These are phyloP conservation scores for Mycena pura DNA, from an alignment of 768 basidiomycete species.

Conservation along the genomic window DNA sequence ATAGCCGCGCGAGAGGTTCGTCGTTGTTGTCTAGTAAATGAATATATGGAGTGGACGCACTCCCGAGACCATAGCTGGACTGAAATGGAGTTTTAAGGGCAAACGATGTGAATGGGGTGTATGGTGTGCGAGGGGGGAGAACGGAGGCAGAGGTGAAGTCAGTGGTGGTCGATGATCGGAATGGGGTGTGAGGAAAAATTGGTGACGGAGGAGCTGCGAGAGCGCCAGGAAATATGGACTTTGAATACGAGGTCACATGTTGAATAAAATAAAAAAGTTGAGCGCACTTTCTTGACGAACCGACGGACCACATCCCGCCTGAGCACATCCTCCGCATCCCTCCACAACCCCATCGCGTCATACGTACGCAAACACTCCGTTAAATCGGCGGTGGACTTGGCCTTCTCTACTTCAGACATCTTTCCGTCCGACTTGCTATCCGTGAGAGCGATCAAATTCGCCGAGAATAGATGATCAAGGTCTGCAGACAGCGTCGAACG, in stretches of 20 bases:
- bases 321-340: conserved; percentile 88
- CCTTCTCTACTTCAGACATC: conserved; percentile 67
- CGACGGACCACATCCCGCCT: conserved; percentile 71
- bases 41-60: conserved; percentile 41
- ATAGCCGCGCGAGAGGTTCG: conserved; percentile 76
- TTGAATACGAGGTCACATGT: conserved; percentile 1
- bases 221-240: conserved; percentile 81
- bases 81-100: conserved; percentile 63
- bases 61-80: conserved; percentile 36
- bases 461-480: conserved; percentile 81
- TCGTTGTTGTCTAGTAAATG: conserved; percentile 70
- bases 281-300: conserved; percentile 78
- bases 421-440: conserved; percentile 55
- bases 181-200: conserved; percentile 78
- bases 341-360: conserved; percentile 80
- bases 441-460: conserved; percentile 59
- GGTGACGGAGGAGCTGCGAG: conserved; percentile 75
- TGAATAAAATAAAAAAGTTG: not conserved
- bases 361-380: conserved; percentile 84
- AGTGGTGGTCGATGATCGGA: conserved; percentile 44
- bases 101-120: conserved; percentile 60
- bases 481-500: conserved; percentile 86
- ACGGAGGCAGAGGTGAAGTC: conserved; percentile 34
- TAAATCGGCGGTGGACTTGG: conserved; percentile 68
- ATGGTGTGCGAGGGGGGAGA: conserved; percentile 52